These are phyloP conservation scores for Maudiozyma serrabonitensis DNA, from an alignment of 805 yeast genomes.

Conservation along the genomic window DNA sequence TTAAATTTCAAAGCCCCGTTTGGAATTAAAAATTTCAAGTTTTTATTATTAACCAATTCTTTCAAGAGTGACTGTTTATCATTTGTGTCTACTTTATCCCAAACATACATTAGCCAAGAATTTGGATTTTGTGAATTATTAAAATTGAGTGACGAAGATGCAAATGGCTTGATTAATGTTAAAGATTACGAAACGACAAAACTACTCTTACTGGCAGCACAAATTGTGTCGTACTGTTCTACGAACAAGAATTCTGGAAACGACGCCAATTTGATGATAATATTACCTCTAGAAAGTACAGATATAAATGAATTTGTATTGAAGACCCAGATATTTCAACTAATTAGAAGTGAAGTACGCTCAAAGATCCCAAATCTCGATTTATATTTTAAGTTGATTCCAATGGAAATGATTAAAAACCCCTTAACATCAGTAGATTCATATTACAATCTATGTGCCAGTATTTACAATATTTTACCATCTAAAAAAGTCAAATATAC, in stretches of 20 bases:
- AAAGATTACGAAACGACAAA: slow-evolving; percentile 34
- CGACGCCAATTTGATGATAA: slow-evolving; percentile 21
- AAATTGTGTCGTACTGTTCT: slow-evolving; percentile 29
- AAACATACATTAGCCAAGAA: slow-evolving; percentile 26
- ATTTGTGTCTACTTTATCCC: slow-evolving; percentile 26
- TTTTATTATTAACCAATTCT: slow-evolving; percentile 36
- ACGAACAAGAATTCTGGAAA: slow-evolving; percentile 22
- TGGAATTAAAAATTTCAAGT: slow-evolving; percentile 42
- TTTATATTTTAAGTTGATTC: slow-evolving; percentile 32
- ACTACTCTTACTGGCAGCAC: slow-evolving; percentile 41
- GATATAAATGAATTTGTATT: slow-evolving; percentile 36
- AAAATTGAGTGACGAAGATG: slow-evolving; percentile 21
- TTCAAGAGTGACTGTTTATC: slow-evolving; percentile 20
- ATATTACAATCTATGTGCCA: slow-evolving; percentile 37
- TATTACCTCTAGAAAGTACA: slow-evolving; percentile 19
- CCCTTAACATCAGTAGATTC: slow-evolving; percentile 24
- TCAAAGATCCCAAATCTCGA: slow-evolving; percentile 25
- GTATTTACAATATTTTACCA: slow-evolving; percentile 47
- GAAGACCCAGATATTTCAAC: slow-evolving; percentile 38
- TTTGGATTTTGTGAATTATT: slow-evolving; percentile 29
- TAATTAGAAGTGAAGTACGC: slow-evolving; percentile 33
- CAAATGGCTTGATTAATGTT: slow-evolving; percentile 20
- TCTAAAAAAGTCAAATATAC: slow-evolving; percentile 27
- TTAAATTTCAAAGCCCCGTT: slow-evolving; percentile 47
- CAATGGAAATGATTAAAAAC: slow-evolving; percentile 33